phyloP scores from a whole-genome alignment of 371 early-diverging fungal species.

The Saksenaea vasiformis region DNA sequence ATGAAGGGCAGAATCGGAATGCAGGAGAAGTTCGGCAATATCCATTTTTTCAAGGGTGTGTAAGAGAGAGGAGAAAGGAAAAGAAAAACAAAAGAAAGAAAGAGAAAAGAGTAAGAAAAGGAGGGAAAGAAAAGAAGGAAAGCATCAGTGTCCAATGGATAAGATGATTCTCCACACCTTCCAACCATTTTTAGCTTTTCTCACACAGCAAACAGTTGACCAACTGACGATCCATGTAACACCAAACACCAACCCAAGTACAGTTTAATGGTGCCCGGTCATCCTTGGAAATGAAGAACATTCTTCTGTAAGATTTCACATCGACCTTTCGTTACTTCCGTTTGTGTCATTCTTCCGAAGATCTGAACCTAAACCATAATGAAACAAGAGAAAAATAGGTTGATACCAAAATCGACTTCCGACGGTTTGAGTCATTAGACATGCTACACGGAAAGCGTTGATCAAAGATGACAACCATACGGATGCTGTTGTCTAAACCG shows the following conservation, averaged over 20 bases:
- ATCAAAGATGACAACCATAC: no score
- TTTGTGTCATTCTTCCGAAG: no score
- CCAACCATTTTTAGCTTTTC: constrained; percentile 1
- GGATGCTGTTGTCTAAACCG: no score
- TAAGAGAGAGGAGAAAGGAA: not conserved
- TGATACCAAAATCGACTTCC: no score
- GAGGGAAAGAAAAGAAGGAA: not conserved
- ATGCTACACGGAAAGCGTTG: no score
- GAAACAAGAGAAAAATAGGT: no score
- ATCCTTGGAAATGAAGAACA: constrained; percentile 1
- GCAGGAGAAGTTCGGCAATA: constrained; percentile 16
- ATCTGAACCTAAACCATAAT: no score
- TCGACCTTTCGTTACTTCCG: not conserved
- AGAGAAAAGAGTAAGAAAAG: constrained; percentile 10
- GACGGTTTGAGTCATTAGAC: no score
- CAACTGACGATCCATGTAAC: not conserved
- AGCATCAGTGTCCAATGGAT: not conserved
- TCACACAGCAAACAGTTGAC: constrained; percentile 1
- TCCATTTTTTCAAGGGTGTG: constrained; percentile 14
- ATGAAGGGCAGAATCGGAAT: constrained; percentile 7
- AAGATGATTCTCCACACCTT: not conserved
- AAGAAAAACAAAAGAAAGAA: not conserved
- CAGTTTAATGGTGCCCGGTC: not conserved
- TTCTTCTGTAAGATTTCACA: not conserved
- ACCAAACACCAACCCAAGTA: not conserved